Conservation (phyloP, 1,284 basidiomycete species). For the Boletus sp. region DNA sequence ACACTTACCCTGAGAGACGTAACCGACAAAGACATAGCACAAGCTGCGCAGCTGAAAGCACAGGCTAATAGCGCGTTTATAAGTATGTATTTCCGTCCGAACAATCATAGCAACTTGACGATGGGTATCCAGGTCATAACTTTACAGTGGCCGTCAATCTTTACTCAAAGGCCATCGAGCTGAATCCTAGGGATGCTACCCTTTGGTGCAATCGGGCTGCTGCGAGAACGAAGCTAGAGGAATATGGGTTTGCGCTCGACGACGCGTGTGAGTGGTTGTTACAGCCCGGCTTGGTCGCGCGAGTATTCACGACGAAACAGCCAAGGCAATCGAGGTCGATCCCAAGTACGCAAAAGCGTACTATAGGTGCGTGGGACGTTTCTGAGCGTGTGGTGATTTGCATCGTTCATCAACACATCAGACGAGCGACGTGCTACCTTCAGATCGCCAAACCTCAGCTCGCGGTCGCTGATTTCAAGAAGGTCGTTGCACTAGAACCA, state of each 20-base stretch:
- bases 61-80: constrained; percentile 86
- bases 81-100: constrained; percentile 39
- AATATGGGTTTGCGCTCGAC: constrained; percentile 76
- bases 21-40: constrained; percentile 64
- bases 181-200: constrained; percentile 74
- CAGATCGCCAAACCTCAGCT: constrained; percentile 83
- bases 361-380: constrained; percentile 53
- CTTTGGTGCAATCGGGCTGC: constrained; percentile 80
- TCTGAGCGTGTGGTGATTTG: background rate
- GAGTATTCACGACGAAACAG: constrained; percentile 39
- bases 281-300: constrained; percentile 8
- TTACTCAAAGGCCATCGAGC: constrained; percentile 75
- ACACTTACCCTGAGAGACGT: constrained; percentile 51
- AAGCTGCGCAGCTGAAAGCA: constrained; percentile 70
- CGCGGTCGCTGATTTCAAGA: constrained; percentile 85
- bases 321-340: constrained; percentile 85
- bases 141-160: constrained; percentile 64
- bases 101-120: constrained; percentile 3
- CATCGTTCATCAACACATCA: constrained; percentile 30
- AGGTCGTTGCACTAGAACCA: constrained; percentile 84
- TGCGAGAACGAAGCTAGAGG: constrained; percentile 74
- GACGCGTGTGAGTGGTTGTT: constrained; percentile 61
- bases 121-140: constrained; percentile 43
- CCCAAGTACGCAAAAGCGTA: constrained; percentile 90
- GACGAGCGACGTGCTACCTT: constrained; percentile 89